These are phyloP conservation scores for Pleurotus sapidus DNA, from an alignment of 768 basidiomycete species.

Conservation along the genomic window DNA sequence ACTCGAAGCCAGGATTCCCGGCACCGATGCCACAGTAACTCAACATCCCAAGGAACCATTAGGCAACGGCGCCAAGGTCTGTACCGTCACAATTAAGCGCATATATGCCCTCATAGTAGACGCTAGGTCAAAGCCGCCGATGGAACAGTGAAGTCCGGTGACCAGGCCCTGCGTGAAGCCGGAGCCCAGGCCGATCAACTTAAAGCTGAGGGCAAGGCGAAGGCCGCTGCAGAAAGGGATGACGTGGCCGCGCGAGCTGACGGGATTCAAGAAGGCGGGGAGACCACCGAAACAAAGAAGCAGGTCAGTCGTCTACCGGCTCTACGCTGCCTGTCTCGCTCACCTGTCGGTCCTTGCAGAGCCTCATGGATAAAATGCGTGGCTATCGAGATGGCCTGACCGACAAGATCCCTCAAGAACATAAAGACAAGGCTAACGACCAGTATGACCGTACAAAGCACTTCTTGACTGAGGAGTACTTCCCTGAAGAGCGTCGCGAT, in stretches of 20 bases:
- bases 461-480: conserved; percentile 78
- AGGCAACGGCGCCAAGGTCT: conserved; percentile 25
- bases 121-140: conserved; percentile 17
- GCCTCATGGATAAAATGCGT: neutral
- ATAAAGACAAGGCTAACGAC: conserved; percentile 55
- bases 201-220: neutral
- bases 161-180: conserved; percentile 17
- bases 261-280: neutral
- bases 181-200: neutral
- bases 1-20: conserved; percentile 28
- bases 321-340: too few relatives aligned
- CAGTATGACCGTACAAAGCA: conserved; percentile 57
- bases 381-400: conserved; percentile 16
- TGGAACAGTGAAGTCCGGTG: conserved; percentile 24
- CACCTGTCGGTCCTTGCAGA: neutral
- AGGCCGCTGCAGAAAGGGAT: neutral
- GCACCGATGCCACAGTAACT: conserved; percentile 22
- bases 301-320: neutral
- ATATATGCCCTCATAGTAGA: too few relatives aligned
- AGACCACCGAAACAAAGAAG: conserved; percentile 2
- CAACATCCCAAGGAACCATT: conserved; percentile 50
- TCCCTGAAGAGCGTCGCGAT: conserved; percentile 87
- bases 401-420: conserved; percentile 66
- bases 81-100: too few relatives aligned
- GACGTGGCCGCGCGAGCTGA: neutral